Evolutionary conservation across 768 basidiomycete genomes (phyloP), one percentile per base, ranked within the genome.

Genomic region (Hygrocybe punicea): DNA sequence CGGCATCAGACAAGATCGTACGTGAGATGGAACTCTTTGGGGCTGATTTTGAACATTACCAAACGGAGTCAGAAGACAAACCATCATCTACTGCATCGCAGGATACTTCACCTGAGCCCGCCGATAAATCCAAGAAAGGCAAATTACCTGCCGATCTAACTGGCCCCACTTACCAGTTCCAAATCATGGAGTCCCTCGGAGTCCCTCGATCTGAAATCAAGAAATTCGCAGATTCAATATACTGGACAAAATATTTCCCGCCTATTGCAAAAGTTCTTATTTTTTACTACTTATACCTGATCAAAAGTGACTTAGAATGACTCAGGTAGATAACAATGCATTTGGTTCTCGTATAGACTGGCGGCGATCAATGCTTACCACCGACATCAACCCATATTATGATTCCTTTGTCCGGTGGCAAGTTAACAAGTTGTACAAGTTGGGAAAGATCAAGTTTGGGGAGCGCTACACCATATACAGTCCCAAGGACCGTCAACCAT

Each of bases 391-490:
- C 71, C 97, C 95, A 1, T 99, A 96, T 75, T 99, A 93, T 69
- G 97, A 99, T 72, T 74, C 89, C 2, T 98, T 99, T 67, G 92
- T 99, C 48, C 86, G 94, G 34, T 99, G 97, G 97, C 97, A 99
- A 69, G 86, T 93, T 72, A 98, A 96, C 79, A 93, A 91, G 69
- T 80, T 98, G 8, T 81, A 92, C 73, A 78, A 76, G 42, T 78
- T 93, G 47, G 89, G 89, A 34, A 95, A 94, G 75, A 92, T 99
- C 79, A 97, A 96, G 73, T 99, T 98, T 67, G 97, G 97, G 49
- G 91, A 97, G 73, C 87, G 97, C 44, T 96, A 98, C 72, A 99
- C 97, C 13, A 92, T 99, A 67, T 99, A 97, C 81, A 95, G 92
- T 61, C 93, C 94, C 2, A 98, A 98, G 72, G 97, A 99, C 63